Evolutionary conservation across 306 rosid species (phyloP).

Genomic region (Quercus berberidifolia): DNA sequence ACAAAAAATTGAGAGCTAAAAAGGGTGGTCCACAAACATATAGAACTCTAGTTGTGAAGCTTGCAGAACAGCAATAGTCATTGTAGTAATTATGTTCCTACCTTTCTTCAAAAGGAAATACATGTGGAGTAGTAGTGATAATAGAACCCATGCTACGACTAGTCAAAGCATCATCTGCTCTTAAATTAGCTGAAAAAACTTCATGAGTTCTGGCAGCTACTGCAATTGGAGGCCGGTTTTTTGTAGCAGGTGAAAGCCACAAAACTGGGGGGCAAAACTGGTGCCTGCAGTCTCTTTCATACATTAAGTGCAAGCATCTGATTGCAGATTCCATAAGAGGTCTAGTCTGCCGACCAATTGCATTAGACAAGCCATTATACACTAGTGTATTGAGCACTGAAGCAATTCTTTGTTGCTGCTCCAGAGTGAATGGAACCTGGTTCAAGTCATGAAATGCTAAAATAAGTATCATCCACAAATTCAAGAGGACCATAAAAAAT

Average conservation of each 20-base stretch:
- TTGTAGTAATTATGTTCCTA: slow-evolving; percentile 28
- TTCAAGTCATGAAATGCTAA: slow-evolving; percentile 32
- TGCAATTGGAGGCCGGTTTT: slow-evolving; percentile 79
- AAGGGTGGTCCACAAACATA: neutral
- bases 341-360: slow-evolving; percentile 49
- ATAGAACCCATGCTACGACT: slow-evolving; percentile 54
- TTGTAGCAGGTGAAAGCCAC: slow-evolving; percentile 95
- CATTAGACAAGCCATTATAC: slow-evolving; percentile 71
- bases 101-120: slow-evolving; percentile 97
- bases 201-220: slow-evolving; percentile 94
- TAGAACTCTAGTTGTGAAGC: neutral
- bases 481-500: neutral
- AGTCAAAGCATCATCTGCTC: slow-evolving; percentile 56
- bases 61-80: neutral
- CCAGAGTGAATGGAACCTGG: slow-evolving; percentile 87
- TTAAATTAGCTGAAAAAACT: slow-evolving; percentile 54
- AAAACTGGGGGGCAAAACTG: slow-evolving; percentile 80
- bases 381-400: slow-evolving; percentile 87
- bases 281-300: slow-evolving; percentile 98
- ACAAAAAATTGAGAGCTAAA: neutral
- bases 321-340: slow-evolving; percentile 83
- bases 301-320: slow-evolving; percentile 92
- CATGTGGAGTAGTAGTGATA: slow-evolving; percentile 77
- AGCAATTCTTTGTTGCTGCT: slow-evolving; percentile 81
- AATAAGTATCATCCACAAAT: slow-evolving; percentile 16